Evolutionary conservation across 169 alveolate genomes (phyloP).

Genomic region (Cryptosporidium tyzzeri): DNA sequence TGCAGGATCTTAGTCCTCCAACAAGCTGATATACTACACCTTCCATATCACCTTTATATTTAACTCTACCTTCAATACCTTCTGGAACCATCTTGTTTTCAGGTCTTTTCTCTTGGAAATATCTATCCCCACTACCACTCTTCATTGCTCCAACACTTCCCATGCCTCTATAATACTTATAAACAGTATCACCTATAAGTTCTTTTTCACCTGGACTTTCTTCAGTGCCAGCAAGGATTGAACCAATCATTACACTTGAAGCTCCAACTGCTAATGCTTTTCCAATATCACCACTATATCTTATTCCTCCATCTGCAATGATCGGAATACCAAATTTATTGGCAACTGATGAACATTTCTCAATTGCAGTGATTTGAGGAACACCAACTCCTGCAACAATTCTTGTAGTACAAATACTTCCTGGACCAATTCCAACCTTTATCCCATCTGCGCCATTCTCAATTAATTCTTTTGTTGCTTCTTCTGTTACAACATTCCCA

Average conservation of each 20-base stretch:
- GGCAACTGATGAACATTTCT: constrained; percentile 67
- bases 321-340: constrained; percentile 84
- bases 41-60: constrained; percentile 9
- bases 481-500: constrained; percentile 94
- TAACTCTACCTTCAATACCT: constrained; percentile 26
- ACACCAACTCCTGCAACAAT: constrained; percentile 82
- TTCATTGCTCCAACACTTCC: constrained; percentile 89
- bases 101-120: constrained; percentile 51
- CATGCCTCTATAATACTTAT: constrained; percentile 91
- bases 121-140: constrained; percentile 78
- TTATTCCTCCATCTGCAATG: constrained; percentile 96
- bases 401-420: constrained; percentile 96
- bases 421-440: constrained; percentile 95
- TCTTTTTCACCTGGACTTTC: constrained; percentile 95
- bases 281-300: constrained; percentile 93
- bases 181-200: constrained; percentile 87
- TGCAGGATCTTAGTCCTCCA: constrained; percentile 22
- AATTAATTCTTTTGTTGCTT: constrained; percentile 88
- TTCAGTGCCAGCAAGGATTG: constrained; percentile 92
- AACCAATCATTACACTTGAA: constrained; percentile 92
- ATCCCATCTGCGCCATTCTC: constrained; percentile 91
- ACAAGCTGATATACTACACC: constrained; percentile 22
- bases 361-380: constrained; percentile 78
- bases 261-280: constrained; percentile 95
- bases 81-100: constrained; percentile 33